Percentiles rank a stretch among this genome's conserved stretches.
Evolutionary conservation across 805 yeast species (phyloP).

Genomic region (Saccharomycopsis javanensis): DNA sequence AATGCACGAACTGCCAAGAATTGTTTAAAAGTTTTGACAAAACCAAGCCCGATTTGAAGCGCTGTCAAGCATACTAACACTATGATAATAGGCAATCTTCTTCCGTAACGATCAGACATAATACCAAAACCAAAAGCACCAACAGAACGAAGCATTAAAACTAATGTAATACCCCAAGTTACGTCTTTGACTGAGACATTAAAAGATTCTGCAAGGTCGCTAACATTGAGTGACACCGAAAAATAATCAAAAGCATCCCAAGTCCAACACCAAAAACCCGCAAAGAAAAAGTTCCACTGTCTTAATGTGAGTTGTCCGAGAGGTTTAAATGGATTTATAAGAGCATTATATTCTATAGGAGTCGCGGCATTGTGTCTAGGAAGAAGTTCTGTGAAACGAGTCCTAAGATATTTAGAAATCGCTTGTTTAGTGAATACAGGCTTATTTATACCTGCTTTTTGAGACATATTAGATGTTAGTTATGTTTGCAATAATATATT

Average conservation of each 20-base stretch:
- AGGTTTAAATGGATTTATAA: slow-evolving; percentile 25
- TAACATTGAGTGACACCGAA: slow-evolving; percentile 45
- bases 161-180: slow-evolving; percentile 66
- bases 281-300: slow-evolving; percentile 48
- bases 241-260: slow-evolving; percentile 69
- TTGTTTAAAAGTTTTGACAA: slow-evolving; percentile 44
- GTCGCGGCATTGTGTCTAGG: not conserved
- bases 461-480: not conserved
- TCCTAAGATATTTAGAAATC: not conserved
- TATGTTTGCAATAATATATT: too few species aligned
- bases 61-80: slow-evolving; percentile 38
- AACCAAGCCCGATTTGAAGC: slow-evolving; percentile 56
- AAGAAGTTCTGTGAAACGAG: slow-evolving; percentile 5
- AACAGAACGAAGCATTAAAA: slow-evolving; percentile 56
- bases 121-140: slow-evolving; percentile 54
- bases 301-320: slow-evolving; percentile 28
- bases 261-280: slow-evolving; percentile 60
- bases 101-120: slow-evolving; percentile 50
- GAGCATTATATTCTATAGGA: not conserved
- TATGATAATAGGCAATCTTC: slow-evolving; percentile 47
- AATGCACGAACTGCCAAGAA: slow-evolving; percentile 54
- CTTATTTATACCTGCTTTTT: not conserved
- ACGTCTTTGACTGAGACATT: slow-evolving; percentile 37
- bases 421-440: not conserved
- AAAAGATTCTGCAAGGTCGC: slow-evolving; percentile 40